A percentile compares a stretch with the other conserved stretches of the same genome.
Conservation (phyloP, 2,329 filamentous ascomycete genomes). For the Pseudovirgaria hyperparasitica region DNA sequence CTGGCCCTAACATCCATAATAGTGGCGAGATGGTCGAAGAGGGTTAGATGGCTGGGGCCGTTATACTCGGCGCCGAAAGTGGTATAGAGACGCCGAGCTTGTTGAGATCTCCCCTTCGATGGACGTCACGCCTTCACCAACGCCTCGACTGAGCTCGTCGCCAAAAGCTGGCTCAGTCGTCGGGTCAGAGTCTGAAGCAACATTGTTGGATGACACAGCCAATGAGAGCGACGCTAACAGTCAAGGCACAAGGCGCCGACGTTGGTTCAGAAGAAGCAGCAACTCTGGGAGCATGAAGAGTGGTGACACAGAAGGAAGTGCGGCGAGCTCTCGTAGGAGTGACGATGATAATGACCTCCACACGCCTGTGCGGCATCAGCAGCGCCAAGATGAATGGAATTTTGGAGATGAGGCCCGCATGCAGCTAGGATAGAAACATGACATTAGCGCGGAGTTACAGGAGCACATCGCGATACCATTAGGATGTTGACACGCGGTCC, state of each 20-base stretch:
- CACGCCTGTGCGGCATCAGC: conserved; percentile 33
- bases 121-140: conserved; percentile 31
- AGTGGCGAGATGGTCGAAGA: conserved; percentile 84
- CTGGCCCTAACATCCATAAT: conserved; percentile 7
- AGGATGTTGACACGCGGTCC: not conserved
- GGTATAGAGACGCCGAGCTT: conserved; percentile 92
- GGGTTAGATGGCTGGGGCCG: conserved; percentile 85
- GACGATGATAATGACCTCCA: conserved; percentile 37
- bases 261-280: conserved; percentile 20
- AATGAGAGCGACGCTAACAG: conserved; percentile 20
- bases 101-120: conserved; percentile 52
- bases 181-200: conserved; percentile 14
- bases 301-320: conserved; percentile 10
- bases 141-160: conserved; percentile 22
- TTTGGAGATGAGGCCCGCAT: conserved; percentile 76
- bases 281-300: conserved; percentile 16
- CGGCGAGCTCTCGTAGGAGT: conserved; percentile 16
- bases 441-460: not conserved
- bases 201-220: conserved; percentile 15
- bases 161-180: conserved; percentile 13
- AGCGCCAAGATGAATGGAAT: conserved; percentile 53
- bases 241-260: conserved; percentile 15
- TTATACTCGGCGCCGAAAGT: conserved; percentile 87
- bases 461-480: not conserved
- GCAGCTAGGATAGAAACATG: conserved; percentile 52